These are phyloP conservation scores for Arabidopsis thaliana DNA, from an alignment of 345 rosid species.

Conservation along the genomic window TAIR10.1 NC_003076.8:19826001-19826500, in stretches of 20 bases:
- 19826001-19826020: constrained; percentile 42
- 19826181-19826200: constrained; percentile 18
- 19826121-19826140: neutral
- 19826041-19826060: constrained; percentile 44
- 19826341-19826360: neutral
- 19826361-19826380: too few relatives aligned
- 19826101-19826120: constrained; percentile 35
- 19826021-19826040: constrained; percentile 42
- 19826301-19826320: too few relatives aligned
- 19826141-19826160: neutral
- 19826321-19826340: neutral
- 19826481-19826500: too few relatives aligned
- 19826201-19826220: constrained; percentile 29
- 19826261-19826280: neutral
- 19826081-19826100: constrained; percentile 35
- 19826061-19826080: constrained; percentile 44
- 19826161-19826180: neutral
- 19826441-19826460: too few relatives aligned
- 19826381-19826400: too few relatives aligned
- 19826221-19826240: constrained; percentile 1
- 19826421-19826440: too few relatives aligned
- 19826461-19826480: too few relatives aligned
- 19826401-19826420: too few relatives aligned
- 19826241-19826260: neutral
- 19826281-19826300: neutral